Percentiles rank a stretch among this genome's conserved stretches.
phyloP scores from a whole-genome alignment of 2,329 filamentous ascomycete genomes.

The Botrytis tulipae region DNA sequence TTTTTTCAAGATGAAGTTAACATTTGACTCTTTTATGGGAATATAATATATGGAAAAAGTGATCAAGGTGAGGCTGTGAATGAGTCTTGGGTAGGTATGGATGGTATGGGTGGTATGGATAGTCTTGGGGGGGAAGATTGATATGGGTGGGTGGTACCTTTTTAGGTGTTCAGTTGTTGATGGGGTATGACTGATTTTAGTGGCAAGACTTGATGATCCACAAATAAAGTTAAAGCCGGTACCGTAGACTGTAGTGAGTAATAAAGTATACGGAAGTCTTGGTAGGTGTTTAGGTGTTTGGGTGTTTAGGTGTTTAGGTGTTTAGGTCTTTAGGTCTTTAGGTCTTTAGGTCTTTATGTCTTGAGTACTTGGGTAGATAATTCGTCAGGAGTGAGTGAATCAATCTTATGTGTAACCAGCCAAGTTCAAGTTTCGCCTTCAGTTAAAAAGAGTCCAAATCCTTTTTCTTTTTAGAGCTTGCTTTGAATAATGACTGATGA shows the following conservation, averaged over 20 bases:
- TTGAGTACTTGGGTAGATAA: neutral
- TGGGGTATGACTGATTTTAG: conserved; percentile 18
- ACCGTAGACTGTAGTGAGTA: neutral
- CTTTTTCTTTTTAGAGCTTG: neutral
- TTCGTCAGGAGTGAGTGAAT: neutral
- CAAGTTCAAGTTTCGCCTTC: neutral
- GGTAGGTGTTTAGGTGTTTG: neutral
- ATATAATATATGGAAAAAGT: neutral
- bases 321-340: neutral
- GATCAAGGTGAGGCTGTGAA: neutral
- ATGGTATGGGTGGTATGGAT: too few relatives aligned
- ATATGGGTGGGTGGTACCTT: conserved; percentile 12
- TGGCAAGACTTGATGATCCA: conserved; percentile 18
- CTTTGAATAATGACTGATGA: neutral
- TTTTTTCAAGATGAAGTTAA: neutral
- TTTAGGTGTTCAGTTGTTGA: neutral
- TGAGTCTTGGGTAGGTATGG: neutral
- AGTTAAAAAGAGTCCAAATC: neutral
- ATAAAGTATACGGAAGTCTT: neutral
- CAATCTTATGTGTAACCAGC: neutral
- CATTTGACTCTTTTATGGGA: neutral
- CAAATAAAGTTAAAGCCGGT: neutral
- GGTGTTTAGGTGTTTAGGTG: too few relatives aligned
- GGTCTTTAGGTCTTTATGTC: neutral
- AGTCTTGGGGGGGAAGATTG: too few relatives aligned